Evolutionary conservation across 768 basidiomycete species (phyloP), one percentile per base, ranked within the genome.

Genomic region (Tricholoma saponaceum): DNA sequence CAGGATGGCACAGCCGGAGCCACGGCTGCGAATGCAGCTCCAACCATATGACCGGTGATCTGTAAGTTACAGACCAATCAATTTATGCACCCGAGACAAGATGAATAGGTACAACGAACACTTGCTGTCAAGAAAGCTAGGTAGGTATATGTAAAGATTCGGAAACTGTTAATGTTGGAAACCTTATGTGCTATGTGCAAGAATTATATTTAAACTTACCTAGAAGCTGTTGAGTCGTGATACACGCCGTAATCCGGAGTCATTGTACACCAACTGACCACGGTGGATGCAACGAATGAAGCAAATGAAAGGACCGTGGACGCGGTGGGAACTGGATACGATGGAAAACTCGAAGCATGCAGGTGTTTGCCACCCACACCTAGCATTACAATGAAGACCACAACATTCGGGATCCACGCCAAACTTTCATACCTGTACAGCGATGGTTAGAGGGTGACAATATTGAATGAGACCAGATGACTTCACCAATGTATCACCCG

Each of bases 341-440:
- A 25, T 7, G 64, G 62, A 50, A 57, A 58, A 9, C 58, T 47
- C 7, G 61, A 60, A 20, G 41, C 4, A 7, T 44, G 39, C 10
- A 91, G 72, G 57, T 89, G 76, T 62, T 84, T 83, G 0, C 85
- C 87, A 0, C 86, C 81, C 5, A 87, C 72, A 1, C 86, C 87
- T 23, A 87, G 74, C 23, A 85, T 80, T 23, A 88, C 77, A 23
- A 87, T 67, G 68, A 87, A 86, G 12, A 81, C 77, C 37, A 91
- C 67, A 8, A 83, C 70, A 41, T 84, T 81, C 0, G 90, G 89
- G 9, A 89, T 72, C 89, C 89, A 90, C 3, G 83, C 74, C 8
- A 84, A 66, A 18, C 79, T 83, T 61, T 89, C 89, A 50, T 75
- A 78, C 69, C 73, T 76, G 44, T 13, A 35, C 13, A 20, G 22